Evolutionary conservation across 2,329 filamentous ascomycete genomes (phyloP), one percentile per base, ranked within the genome.

Genomic region (Drechslerella dactyloides): DNA sequence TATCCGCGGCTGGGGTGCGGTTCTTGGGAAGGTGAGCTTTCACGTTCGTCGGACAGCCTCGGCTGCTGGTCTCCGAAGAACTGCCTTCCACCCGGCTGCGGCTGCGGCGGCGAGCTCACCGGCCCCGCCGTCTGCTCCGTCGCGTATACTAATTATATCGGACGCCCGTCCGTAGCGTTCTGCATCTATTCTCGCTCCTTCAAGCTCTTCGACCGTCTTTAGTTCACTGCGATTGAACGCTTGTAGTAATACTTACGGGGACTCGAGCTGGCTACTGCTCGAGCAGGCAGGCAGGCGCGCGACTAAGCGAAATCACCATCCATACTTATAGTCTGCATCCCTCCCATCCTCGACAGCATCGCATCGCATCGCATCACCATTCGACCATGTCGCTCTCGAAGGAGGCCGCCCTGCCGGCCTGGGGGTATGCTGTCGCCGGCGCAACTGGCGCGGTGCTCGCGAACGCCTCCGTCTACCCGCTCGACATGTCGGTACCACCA

Each of bases 381-480:
- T 35, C 51, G n/a, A 37, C 57, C 52, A 70, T 70, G 66, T 70
- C 66, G 50, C 83, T 84, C 78, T 85, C 84, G 42, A 93, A 92
- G 80, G 84, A 87, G 74, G 83, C 83, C 59, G 83, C 83, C 75
- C 86, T 97, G 69, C 92, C 94, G 46, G 90, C 94, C 61, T 97
- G 93, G 93, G 93, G 93, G 61, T 89, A 89, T 78, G 94, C 94
- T 61, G 87, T 96, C 75, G 93, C 94, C 74, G 94, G 94, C 77
- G 91, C 94, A 58, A 90, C 91, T 19, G 94, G 94, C 73, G 94
- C 94, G 52, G 91, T 97, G 40, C 84, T 99, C 69, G 94, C 94
- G 68, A 99, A 99, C 83, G 90, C 93, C 50, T 82, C 97, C 74
- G 93, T 97, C 66, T 99, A 99, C 81, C 94, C 94, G 52, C 84